Evolutionary conservation across 2,329 filamentous ascomycete genomes (phyloP).

Genomic region (Lecanosticta acicola): DNA sequence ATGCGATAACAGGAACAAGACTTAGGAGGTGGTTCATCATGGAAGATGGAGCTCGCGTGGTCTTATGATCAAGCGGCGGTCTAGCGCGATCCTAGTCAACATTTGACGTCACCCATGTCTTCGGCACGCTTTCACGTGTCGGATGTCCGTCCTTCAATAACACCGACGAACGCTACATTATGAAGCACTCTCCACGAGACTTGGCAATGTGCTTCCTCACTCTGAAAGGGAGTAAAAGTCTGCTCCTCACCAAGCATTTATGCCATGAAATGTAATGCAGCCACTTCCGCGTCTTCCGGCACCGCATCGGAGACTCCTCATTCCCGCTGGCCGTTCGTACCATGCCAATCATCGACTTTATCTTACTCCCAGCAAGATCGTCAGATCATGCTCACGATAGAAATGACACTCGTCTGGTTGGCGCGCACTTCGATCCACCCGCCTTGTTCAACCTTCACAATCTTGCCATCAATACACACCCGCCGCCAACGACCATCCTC

Average conservation of each 20-base stretch:
- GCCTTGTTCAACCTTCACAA: conserved; percentile 64
- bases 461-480: conserved; percentile 87
- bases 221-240: too few species aligned
- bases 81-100: neutral
- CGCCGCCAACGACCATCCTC: conserved; percentile 70
- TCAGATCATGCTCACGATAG: too few species aligned
- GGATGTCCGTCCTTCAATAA: too few species aligned
- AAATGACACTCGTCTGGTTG: conserved; percentile 39
- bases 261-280: too few species aligned
- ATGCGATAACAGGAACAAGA: neutral
- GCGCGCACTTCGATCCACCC: conserved; percentile 65
- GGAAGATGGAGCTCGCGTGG: too few species aligned
- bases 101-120: neutral
- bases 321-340: neutral
- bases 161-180: too few species aligned
- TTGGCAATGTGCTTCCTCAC: too few species aligned
- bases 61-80: neutral
- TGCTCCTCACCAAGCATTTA: too few species aligned
- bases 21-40: neutral
- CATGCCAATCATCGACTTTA: too few species aligned
- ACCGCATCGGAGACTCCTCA: neutral
- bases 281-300: neutral
- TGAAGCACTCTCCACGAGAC: too few species aligned
- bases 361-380: too few species aligned
- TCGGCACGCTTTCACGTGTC: neutral